These are phyloP conservation scores for Macroventuria anomochaeta DNA, from an alignment of 2,329 filamentous ascomycete genomes.

Conservation along the genomic window DNA sequence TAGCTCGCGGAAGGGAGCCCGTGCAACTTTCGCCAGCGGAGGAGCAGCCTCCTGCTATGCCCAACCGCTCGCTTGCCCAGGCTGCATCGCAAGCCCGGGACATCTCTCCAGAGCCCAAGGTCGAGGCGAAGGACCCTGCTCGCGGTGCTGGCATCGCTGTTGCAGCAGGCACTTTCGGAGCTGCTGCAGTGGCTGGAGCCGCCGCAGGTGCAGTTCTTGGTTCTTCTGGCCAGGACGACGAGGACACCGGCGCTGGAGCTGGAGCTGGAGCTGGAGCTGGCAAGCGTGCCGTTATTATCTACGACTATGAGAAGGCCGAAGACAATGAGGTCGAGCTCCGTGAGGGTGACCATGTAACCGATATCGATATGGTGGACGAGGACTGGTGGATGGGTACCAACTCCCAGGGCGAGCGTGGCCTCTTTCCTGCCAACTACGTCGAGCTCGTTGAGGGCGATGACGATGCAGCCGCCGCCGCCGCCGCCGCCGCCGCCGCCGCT, in stretches of 20 bases:
- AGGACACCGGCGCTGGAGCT: slow-evolving; percentile 43
- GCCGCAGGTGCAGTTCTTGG: slow-evolving; percentile 49
- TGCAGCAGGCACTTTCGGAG: slow-evolving; percentile 53
- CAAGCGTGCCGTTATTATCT: slow-evolving; percentile 80
- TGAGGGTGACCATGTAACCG: slow-evolving; percentile 85
- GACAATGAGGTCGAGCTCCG: slow-evolving; percentile 93
- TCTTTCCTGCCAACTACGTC: slow-evolving; percentile 98
- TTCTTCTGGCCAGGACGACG: slow-evolving; percentile 49
- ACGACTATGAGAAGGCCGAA: slow-evolving; percentile 97
- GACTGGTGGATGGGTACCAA: slow-evolving; percentile 99
- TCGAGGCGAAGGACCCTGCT: slow-evolving; percentile 60
- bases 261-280: slow-evolving; percentile 56
- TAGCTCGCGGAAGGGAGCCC: slow-evolving; percentile 66
- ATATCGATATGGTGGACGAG: slow-evolving; percentile 96
- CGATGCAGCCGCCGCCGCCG: slow-evolving; percentile 46
- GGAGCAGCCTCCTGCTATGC: slow-evolving; percentile 63
- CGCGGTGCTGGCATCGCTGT: slow-evolving; percentile 62
- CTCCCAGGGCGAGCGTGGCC: slow-evolving; percentile 77
- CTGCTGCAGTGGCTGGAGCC: slow-evolving; percentile 52
- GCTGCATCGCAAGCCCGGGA: slow-evolving; percentile 70
- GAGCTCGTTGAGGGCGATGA: slow-evolving; percentile 74
- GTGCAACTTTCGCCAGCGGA: slow-evolving; percentile 60
- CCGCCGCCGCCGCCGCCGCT: too few relatives aligned
- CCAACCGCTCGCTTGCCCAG: slow-evolving; percentile 67
- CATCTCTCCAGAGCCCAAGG: slow-evolving; percentile 68